Conservation (phyloP, 768 basidiomycete genomes). For the Suillus sp. region DNA sequence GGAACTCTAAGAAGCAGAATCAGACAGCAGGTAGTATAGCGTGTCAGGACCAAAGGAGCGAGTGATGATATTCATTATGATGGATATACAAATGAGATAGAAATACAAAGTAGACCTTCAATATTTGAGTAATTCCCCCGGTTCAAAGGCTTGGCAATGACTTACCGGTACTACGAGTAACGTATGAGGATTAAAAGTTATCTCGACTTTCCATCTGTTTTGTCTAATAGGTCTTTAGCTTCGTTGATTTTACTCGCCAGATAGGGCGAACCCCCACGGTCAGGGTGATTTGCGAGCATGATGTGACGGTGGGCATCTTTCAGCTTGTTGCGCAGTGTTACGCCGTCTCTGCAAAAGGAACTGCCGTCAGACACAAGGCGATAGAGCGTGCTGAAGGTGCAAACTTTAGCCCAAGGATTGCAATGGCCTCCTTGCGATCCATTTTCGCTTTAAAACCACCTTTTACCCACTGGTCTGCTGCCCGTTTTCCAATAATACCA, state of each 20-base stretch:
- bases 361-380: neutral
- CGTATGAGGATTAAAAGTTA: conserved; percentile 12
- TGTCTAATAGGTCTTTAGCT: conserved; percentile 90
- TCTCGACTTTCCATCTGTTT: conserved; percentile 56
- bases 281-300: conserved; percentile 99
- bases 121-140: conserved; percentile 12
- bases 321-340: conserved; percentile 69
- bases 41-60: neutral
- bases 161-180: neutral
- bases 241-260: conserved; percentile 99
- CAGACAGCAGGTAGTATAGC: neutral
- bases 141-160: conserved; percentile 9
- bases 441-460: conserved; percentile 96
- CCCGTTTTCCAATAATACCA: conserved; percentile 58
- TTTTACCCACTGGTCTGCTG: conserved; percentile 82
- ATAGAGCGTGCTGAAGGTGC: conserved; percentile 1
- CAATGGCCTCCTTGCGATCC: conserved; percentile 92
- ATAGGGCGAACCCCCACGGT: conserved; percentile 98
- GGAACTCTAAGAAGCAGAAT: neutral
- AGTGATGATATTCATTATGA: conserved; percentile 22
- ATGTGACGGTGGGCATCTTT: conserved; percentile 97
- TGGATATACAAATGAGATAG: conserved; percentile 18
- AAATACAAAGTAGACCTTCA: conserved; percentile 23
- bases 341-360: conserved; percentile 65
- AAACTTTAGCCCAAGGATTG: conserved; percentile 90